Conservation (phyloP, 257 asterid species). For the Cordia subcordata region DNA sequence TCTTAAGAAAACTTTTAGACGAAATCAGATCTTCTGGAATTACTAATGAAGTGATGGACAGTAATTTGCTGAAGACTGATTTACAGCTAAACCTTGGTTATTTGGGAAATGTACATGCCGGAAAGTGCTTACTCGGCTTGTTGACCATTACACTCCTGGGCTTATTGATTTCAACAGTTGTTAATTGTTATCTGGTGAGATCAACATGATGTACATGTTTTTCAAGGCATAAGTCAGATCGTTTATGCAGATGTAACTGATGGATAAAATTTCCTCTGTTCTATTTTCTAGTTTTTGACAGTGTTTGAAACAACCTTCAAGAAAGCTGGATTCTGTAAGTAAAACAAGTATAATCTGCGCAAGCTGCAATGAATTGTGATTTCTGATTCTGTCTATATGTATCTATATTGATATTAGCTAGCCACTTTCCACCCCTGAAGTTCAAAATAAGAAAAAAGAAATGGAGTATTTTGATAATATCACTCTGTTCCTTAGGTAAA, state of each 20-base stretch:
- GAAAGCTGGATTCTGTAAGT: neutral
- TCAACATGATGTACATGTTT: no score
- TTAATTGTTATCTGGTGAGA: neutral
- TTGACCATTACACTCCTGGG: neutral
- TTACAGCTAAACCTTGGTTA: neutral
- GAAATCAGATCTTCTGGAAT: slow-evolving; percentile 86
- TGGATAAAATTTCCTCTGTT: no score
- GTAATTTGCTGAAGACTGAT: neutral
- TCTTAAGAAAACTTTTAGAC: slow-evolving; percentile 58
- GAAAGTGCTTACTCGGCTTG: no score
- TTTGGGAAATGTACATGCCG: neutral
- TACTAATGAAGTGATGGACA: slow-evolving; percentile 35
- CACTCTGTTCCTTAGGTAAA: no score
- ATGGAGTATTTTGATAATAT: neutral
- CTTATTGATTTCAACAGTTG: neutral
- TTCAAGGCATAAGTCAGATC: no score
- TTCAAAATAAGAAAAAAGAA: no score
- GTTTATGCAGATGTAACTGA: no score
- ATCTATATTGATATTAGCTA: neutral
- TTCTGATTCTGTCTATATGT: neutral
- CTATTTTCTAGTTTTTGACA: no score
- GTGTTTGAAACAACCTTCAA: no score
- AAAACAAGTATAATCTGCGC: neutral
- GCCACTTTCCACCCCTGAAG: neutral
- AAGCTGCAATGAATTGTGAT: neutral